Percentiles rank a stretch among this genome's conserved stretches.
Conservation (phyloP, 805 yeast species). For the Spathaspora girioi region DNA sequence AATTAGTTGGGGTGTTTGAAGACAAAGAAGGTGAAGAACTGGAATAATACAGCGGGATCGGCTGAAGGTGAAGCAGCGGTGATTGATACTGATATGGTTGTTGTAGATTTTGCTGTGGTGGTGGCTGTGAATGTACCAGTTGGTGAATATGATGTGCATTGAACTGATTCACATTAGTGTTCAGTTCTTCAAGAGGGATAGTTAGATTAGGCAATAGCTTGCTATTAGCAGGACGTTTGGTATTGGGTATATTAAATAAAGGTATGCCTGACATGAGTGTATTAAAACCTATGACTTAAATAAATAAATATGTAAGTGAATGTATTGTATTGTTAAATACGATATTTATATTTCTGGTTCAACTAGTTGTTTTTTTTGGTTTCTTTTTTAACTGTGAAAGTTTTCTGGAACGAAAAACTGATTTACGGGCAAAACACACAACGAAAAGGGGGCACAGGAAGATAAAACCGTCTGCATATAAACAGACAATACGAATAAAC, state of each 20-base stretch:
- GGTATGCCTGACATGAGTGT: constrained; percentile 19
- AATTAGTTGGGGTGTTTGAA: constrained; percentile 8
- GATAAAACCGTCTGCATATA: too few species aligned
- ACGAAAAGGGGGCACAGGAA: too few species aligned
- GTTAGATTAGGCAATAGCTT: constrained; percentile 18
- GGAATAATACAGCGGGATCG: background rate
- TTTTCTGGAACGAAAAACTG: too few species aligned
- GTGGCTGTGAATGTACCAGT: background rate
- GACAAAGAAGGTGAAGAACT: constrained; percentile 5
- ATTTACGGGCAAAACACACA: too few species aligned
- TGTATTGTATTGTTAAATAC: too few species aligned
- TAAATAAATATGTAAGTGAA: too few species aligned
- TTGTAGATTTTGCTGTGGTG: background rate
- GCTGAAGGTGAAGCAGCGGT: background rate
- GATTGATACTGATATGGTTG: background rate
- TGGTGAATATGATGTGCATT: background rate
- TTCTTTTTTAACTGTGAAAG: too few species aligned
- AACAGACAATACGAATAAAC: too few species aligned
- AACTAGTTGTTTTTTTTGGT: too few species aligned
- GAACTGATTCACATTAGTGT: constrained; percentile 1
- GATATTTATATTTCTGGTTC: too few species aligned
- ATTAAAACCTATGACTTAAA: too few species aligned
- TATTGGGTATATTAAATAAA: constrained; percentile 33
- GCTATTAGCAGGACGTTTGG: constrained; percentile 17
- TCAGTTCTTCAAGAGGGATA: constrained; percentile 19